Evolutionary conservation across 768 basidiomycete genomes (phyloP).

Genomic region (Trametes villosa): DNA sequence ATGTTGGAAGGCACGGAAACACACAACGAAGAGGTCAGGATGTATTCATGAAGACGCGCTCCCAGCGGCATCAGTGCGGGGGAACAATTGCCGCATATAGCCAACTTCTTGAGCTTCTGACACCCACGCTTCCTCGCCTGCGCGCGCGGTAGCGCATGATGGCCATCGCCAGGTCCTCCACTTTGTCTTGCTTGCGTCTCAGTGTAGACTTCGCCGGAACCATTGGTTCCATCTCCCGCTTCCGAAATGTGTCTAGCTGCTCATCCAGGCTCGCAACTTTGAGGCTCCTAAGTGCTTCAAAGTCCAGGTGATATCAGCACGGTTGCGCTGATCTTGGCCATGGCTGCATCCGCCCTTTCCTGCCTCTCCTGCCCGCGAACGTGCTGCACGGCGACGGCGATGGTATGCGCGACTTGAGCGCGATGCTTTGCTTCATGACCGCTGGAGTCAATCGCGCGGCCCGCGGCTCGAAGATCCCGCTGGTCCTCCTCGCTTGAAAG

Average conservation of each 20-base stretch:
- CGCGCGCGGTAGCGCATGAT: background rate
- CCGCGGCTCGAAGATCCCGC: too few species aligned
- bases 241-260: background rate
- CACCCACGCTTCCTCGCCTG: background rate
- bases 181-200: background rate
- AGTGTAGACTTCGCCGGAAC: background rate
- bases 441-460: too few species aligned
- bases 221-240: background rate
- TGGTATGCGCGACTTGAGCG: too few species aligned
- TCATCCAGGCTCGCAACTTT: background rate
- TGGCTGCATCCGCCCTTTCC: too few species aligned
- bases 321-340: background rate
- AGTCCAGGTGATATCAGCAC: background rate
- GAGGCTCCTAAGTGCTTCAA: background rate
- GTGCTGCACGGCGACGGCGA: too few species aligned
- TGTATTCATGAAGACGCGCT: background rate
- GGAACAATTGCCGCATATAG: background rate
- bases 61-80: background rate
- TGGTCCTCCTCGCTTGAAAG: background rate
- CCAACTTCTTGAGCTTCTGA: background rate
- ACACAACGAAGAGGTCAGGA: background rate
- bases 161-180: background rate
- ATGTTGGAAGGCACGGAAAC: too few species aligned
- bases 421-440: too few species aligned
- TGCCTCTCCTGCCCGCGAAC: too few species aligned